Base-by-base conservation (phyloP, 2,329 filamentous ascomycete genomes). In the Phyllosticta citriasiana region DNA sequence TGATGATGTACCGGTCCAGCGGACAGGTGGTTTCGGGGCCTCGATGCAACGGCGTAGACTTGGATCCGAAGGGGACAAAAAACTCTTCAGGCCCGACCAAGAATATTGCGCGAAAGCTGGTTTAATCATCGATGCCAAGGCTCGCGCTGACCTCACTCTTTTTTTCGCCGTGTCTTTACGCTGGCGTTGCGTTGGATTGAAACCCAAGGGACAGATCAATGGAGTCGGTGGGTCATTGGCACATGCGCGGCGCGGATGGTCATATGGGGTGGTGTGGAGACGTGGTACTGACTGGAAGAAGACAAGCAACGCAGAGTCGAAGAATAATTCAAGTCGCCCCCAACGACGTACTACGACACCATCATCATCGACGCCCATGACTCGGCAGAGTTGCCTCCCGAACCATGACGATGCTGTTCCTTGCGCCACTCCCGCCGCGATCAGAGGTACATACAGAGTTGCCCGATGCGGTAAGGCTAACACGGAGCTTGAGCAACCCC, bases 351-450 rank as follows among this genome's bases (percentile, higher is more conserved):
- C 14, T 22, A 2, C 19, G 19, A 22, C 19, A 22, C 19, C 19
- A 22, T 22, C 19, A 40, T 14, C 16, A 14, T 12, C 33, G 33
- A n/a, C 16, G 14, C 16, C 1, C 14, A 47, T n/a, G 40, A 47
- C 40, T 47, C 40, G 40, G 40, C 40, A 47, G 40, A 47, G 14
- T n/a, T 47, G 40, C 40, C 40, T 30, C 40, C n/a, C 14, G 16
- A 16, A 8, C 27, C 19, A 3, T n/a, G 22, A 25, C 26, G 53
- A 53, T 60, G 52, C 52, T 5, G 22, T 55, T 55, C 57, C 57
- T 35, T 60, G 57, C 52, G 57, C 57, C 53, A 50, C 53, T 60
- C 57, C 57, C 57, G 57, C 53, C 52, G 56, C 40, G 25, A 51
- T 33, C 52, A 24, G 33, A 50, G 19, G 47, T 52, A n/a, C 14